Conservation (phyloP, 2,329 filamentous ascomycete species). For the Verticillium nubilum region DNA sequence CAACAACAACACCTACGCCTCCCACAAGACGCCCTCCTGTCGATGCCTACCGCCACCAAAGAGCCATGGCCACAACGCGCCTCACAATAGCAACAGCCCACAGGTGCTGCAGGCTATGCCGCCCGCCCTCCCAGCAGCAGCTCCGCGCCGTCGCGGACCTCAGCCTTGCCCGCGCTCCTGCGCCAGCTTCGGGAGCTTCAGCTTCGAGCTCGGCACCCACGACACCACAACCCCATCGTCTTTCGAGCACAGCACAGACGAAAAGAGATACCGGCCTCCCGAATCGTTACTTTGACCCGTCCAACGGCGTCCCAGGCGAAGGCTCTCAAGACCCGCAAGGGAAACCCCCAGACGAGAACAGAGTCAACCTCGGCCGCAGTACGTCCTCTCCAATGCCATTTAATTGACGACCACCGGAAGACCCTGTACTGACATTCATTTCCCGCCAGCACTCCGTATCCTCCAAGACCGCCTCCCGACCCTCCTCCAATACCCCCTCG, state of each 20-base stretch:
- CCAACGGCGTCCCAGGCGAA: slow-evolving; percentile 4
- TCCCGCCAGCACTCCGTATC: slow-evolving; percentile 50
- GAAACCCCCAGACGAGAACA: slow-evolving; percentile 47
- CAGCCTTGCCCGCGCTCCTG: background rate
- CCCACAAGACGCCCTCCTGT: background rate
- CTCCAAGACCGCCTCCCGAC: slow-evolving; percentile 63
- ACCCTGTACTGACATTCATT: background rate
- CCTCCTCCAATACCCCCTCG: slow-evolving; percentile 60
- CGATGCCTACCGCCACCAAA: background rate
- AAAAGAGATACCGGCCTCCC: background rate
- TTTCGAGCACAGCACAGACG: background rate
- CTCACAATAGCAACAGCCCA: background rate
- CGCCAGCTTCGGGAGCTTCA: background rate
- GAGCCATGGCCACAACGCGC: background rate
- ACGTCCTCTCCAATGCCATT: slow-evolving; percentile 17
- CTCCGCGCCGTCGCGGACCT: background rate
- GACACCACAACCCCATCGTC: background rate
- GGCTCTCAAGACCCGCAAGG: slow-evolving; percentile 13
- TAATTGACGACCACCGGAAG: background rate
- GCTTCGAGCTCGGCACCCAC: background rate
- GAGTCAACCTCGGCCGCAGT: slow-evolving; percentile 61
- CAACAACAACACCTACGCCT: background rate
- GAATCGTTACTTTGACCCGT: slow-evolving; percentile 12
- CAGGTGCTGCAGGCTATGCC: background rate
- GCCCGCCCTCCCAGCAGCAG: background rate